Base-by-base conservation (phyloP, 2,329 filamentous ascomycete species). In the Sporothrix brunneoviolacea region DNA sequence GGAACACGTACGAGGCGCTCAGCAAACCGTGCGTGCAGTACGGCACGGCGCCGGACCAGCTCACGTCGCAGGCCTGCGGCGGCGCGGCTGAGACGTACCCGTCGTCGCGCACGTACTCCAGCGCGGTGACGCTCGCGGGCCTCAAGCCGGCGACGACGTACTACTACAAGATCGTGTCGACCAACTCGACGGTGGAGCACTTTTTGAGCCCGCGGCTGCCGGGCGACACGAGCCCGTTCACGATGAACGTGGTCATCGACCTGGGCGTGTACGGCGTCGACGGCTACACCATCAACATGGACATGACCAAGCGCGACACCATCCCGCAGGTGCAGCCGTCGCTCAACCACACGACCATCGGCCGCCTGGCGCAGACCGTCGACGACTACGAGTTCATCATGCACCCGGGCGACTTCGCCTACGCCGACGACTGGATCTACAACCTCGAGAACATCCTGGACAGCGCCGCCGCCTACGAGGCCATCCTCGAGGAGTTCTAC, bases 381-480 rank as follows among this genome's bases (percentile, higher is more conserved):
- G 64, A 80, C 56, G 70, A 76, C 53, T 81, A 80, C 58, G 78
- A 82, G 55, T 64, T 82, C 39, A 63, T 77, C 38, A 60, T 77
- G 27, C 75, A 78, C 55, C 73, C 74, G 0, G 75, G 75, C 5
- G 79, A 82, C 57, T 67, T 82, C 13, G 77, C 64, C 0, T 83
- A 82, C 55, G 77, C 78, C 1, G 79, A 82, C 53, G 73, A 80
- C 61, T 82, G 78, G 78, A 67, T 67, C 38, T 60, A 72, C 4
- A 70, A 66, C 16, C 51, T 65, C 0, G 64, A 70, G 32, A 79
- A 79, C 59, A 54, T 74, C 1, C 54, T 74, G 66, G 91, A 97
- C 65, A 91, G 96, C 65, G 76, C 95, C 37, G 90, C 96, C 64
- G 97, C 91, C 1, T 97, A 96, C 62, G 91, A 97, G 73, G 96